Evolutionary conservation across 2,329 filamentous ascomycete genomes (phyloP), one percentile per base, ranked within the genome.

Genomic region (Phialophora tarda): DNA sequence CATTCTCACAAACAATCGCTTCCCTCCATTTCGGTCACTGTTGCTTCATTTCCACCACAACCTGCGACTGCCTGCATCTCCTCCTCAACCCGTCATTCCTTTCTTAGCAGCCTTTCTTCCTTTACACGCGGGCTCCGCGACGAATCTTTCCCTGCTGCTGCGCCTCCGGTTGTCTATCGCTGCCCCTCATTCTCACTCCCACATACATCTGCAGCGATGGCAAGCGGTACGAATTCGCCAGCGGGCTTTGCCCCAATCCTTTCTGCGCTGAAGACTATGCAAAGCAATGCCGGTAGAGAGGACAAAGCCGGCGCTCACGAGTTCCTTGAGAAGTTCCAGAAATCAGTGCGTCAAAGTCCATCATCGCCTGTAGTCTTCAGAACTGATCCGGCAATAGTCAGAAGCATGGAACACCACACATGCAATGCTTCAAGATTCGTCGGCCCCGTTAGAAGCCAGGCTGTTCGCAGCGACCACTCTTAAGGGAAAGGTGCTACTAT

Each of bases 391-490:
- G 30, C 74, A 60, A 63, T 62, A 75, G 65, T 69, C 69, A 76
- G 91, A 92, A 77, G 95, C 95, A 73, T 99, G 95, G 95, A 89
- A 89, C 53, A 89, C 90, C 55, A 93, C 93, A 69, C 89, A 97
- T 77, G 87, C 89, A 61, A 91, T 99, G 69, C 83, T 99, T 69
- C 92, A 96, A 78, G 91, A 92, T 17, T 75, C 82, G 58, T 85
- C 90, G 70, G 87, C 90, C 63, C 89, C 93, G 69, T 85, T 90
- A 59, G 93, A 97, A 78, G 91, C 92, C 28, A 95, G 95, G 78
- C 84, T 99, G 67, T 99, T 99, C 79, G 95, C 95, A 55, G 95
- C 95, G 66, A 98, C 94, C 55, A 99, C 95, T 60, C 83, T 99
- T 75, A 97, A 96, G 82, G 95, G 95, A 84, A 99, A 99, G 89